Evolutionary conservation across 2,329 filamentous ascomycete genomes (phyloP), one percentile per base, ranked within the genome.

Genomic region (Diaporthe sp.): DNA sequence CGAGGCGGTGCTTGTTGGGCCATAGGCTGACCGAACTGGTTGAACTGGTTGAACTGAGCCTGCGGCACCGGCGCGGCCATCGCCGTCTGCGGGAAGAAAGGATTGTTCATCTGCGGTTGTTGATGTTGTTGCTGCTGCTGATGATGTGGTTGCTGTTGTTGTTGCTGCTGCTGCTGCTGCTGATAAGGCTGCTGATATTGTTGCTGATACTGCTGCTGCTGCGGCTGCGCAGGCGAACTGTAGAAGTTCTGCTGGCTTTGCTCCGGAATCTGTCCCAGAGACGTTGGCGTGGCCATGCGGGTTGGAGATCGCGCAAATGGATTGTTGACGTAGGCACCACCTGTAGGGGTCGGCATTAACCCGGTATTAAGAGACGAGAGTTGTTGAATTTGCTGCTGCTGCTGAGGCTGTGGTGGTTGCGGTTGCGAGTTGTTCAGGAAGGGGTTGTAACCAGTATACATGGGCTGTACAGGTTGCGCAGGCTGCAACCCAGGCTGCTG

Each of bases 211-310:
- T 47, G 67, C 37, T 79, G 75, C 73, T 74, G 71, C 44, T 79
- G 77, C 37, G 67, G 71, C 42, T 78, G 78, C 72, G 70, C 34
- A n/a, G 78, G 63, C 2, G 76, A 74, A 71, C 77, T 81, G 76
- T 87, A 88, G 28, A 84, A 86, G 75, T 81, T 84, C 34, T 85
- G 83, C 77, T 89, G 87, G 17, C 84, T 81, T 78, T 90, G 88
- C 78, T 90, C 89, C 0, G 88, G 87, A 53, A 90, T 90, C 78
- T 89, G 89, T 2, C 85, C 86, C 4, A 90, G 83, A 7, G 71
- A 55, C 7, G 83, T 81, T 17, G 88, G 88, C 13, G 88, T 88
- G 58, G 88, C 88, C 67, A 90, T 87, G 76, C 86, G 82, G 3
- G 86, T 88, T 5, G 87, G 88, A 20, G 88, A 89, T 68, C 87